Conservation (phyloP, 169 alveolate genomes). For the Plasmodium falciparum region DNA sequence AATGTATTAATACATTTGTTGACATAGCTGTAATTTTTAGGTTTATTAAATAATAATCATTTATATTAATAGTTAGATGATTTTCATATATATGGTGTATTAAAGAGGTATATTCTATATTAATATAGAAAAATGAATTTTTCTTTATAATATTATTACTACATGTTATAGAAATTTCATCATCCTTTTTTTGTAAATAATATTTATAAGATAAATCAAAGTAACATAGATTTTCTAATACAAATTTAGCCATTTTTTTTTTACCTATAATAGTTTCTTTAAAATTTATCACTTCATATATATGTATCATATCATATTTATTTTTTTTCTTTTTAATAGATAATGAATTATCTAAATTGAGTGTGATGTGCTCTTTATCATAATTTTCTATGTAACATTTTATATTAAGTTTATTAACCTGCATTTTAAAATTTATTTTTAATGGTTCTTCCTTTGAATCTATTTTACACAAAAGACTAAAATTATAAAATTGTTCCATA, state of each 20-base stretch:
- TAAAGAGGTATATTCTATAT: conserved; percentile 41
- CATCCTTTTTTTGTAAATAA: conserved; percentile 62
- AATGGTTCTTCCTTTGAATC: conserved; percentile 44
- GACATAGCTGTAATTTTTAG: conserved; percentile 58
- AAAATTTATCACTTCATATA: conserved; percentile 25
- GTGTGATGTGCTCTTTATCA: conserved; percentile 21
- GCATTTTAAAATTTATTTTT: conserved; percentile 52
- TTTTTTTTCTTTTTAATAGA: conserved; percentile 16
- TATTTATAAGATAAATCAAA: conserved; percentile 66
- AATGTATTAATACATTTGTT: conserved; percentile 37
- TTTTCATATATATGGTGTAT: conserved; percentile 36
- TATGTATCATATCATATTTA: conserved; percentile 27
- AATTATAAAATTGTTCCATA: conserved; percentile 70
- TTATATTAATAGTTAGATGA: conserved; percentile 43
- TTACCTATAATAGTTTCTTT: conserved; percentile 62
- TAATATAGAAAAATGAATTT: conserved; percentile 14
- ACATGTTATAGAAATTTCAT: conserved; percentile 36
- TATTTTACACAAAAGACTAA: conserved; percentile 45
- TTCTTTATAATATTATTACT: conserved; percentile 19
- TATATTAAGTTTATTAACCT: conserved; percentile 56
- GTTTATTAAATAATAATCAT: conserved; percentile 43
- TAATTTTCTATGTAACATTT: conserved; percentile 51
- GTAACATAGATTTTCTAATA: conserved; percentile 56
- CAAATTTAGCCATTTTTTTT: conserved; percentile 43
- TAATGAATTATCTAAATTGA: conserved; percentile 23